phyloP scores from a whole-genome alignment of 805 yeast genomes.

The Lipomyces mesembrius region DNA sequence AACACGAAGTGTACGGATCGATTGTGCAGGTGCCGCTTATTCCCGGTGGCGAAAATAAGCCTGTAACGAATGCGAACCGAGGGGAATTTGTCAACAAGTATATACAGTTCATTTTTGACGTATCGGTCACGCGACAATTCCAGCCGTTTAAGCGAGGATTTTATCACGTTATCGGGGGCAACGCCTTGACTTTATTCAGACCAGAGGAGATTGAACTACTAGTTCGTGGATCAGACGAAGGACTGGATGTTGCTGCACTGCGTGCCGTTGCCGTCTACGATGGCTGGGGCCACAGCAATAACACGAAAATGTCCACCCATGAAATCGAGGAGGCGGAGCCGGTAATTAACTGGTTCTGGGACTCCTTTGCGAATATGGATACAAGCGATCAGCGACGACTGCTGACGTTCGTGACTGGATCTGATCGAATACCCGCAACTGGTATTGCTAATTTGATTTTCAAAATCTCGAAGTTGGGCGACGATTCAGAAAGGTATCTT shows the following conservation, averaged over 20 bases:
- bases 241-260: slow-evolving; percentile 67
- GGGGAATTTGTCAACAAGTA: slow-evolving; percentile 65
- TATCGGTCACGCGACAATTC: slow-evolving; percentile 58
- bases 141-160: slow-evolving; percentile 72
- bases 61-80: slow-evolving; percentile 65
- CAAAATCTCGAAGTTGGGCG: slow-evolving; percentile 63
- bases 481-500: slow-evolving; percentile 50
- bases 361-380: slow-evolving; percentile 57
- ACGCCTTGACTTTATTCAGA: slow-evolving; percentile 76
- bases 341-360: slow-evolving; percentile 86
- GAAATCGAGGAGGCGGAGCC: slow-evolving; percentile 46
- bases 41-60: slow-evolving; percentile 58
- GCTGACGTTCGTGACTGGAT: slow-evolving; percentile 81
- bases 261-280: slow-evolving; percentile 73
- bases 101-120: slow-evolving; percentile 62
- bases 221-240: slow-evolving; percentile 75
- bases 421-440: slow-evolving; percentile 90
- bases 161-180: slow-evolving; percentile 73
- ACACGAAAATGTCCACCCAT: slow-evolving; percentile 13
- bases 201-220: slow-evolving; percentile 81
- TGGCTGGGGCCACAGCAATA: slow-evolving; percentile 56
- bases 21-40: slow-evolving; percentile 56
- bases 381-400: slow-evolving; percentile 62
- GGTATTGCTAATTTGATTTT: slow-evolving; percentile 79
- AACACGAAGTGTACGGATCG: slow-evolving; percentile 55